Conservation (phyloP, 495 filamentous ascomycete species). For the Daldinia vernicosa region DNA sequence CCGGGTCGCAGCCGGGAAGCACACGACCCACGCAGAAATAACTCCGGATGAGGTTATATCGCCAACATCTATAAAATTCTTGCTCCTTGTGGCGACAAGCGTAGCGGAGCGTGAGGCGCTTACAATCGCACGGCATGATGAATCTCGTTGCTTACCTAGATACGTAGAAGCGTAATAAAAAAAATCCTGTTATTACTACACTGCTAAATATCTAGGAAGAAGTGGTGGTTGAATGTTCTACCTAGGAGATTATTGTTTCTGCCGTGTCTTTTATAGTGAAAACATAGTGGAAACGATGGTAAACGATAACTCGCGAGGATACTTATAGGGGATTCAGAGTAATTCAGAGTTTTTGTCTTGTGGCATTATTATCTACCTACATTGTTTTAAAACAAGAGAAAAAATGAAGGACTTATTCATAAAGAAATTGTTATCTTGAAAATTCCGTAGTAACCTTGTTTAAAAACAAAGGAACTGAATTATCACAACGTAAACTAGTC, state of each 20-base stretch:
- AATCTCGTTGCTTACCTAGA: constrained; percentile 2
- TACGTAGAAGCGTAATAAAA: not conserved
- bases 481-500: not conserved
- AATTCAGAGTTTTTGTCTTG: not conserved
- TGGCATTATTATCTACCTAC: not conserved
- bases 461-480: not conserved
- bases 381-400: constrained; percentile 11
- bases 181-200: constrained; percentile 5
- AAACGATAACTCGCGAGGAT: not conserved
- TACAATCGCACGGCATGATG: constrained; percentile 36
- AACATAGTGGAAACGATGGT: not conserved
- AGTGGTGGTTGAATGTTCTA: not conserved
- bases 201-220: constrained; percentile 8
- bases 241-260: not conserved
- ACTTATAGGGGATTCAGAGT: not conserved
- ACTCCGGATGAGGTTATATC: constrained; percentile 10
- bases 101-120: constrained; percentile 29
- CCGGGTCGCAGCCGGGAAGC: constrained; percentile 6
- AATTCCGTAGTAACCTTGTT: constrained; percentile 9
- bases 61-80: constrained; percentile 26
- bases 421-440: constrained; percentile 17
- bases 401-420: not conserved
- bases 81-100: constrained; percentile 40
- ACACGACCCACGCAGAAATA: constrained; percentile 7
- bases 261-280: constrained; percentile 3